These are phyloP conservation scores for Coemansia sp. DNA, from an alignment of 371 early-diverging fungal species.

Conservation along the genomic window DNA sequence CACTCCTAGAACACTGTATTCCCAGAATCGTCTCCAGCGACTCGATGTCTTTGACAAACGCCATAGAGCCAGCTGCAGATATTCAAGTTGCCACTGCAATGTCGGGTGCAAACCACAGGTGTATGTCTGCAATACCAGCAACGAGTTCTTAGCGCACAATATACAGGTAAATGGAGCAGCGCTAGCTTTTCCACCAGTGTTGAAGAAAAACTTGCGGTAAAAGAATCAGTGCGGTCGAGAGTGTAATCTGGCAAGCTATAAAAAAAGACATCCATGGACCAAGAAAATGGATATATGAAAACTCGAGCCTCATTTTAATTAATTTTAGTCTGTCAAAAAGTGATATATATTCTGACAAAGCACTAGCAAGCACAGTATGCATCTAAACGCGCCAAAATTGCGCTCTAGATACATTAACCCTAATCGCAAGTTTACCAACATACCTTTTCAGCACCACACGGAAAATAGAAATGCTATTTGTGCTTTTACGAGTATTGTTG, in stretches of 20 bases:
- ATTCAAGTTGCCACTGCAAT: not conserved
- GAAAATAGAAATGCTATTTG: not conserved
- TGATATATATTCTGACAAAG: not conserved
- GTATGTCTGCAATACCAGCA: not conserved
- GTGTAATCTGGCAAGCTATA: not conserved
- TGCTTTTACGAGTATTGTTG: not conserved
- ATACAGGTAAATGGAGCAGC: not conserved
- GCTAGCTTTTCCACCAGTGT: not conserved
- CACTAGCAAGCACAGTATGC: not conserved
- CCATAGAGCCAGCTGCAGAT: conserved; percentile 7
- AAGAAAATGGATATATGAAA: conserved; percentile 3
- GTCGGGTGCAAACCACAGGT: not conserved
- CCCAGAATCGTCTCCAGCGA: conserved; percentile 9
- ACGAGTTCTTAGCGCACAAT: not conserved
- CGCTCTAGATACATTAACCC: too few relatives aligned
- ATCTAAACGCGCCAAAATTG: too few relatives aligned
- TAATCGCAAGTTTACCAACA: not conserved
- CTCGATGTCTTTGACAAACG: conserved; percentile 23
- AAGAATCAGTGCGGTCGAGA: not conserved
- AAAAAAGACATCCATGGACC: not conserved
- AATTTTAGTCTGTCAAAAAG: not conserved
- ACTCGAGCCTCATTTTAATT: not conserved
- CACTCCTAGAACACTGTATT: not conserved
- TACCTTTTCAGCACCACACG: not conserved
- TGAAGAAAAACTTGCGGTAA: not conserved